Base-by-base conservation (phyloP, 352 stramenopile genomes). In the Stramenopiles sp. region DNA sequence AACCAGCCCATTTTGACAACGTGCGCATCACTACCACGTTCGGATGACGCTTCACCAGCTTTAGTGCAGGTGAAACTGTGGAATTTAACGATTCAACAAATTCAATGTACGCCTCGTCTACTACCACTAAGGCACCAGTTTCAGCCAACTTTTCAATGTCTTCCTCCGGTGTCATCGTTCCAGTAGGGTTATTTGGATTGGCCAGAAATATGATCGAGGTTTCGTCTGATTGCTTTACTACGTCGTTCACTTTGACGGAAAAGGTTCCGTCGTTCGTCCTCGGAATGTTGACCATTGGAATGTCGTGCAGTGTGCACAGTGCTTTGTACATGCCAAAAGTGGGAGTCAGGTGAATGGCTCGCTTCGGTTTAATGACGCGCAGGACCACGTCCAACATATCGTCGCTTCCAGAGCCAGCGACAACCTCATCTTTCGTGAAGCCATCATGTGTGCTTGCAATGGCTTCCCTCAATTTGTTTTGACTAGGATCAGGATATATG, bases 271-370 rank as follows among this genome's bases (percentile, higher is more conserved):
- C 85, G n/a, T 85, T 82, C 75, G 87, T 91, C 25, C 98, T 90
- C 4, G 95, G 94, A 83, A 95, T 93, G 0, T 84, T 89, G 71
- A 97, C 89, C 83, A 98, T 95, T 33, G 87, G 84, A 30, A 98
- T 94, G 85, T 99, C 95, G 87, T 99, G 97, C 75, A 98, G 95
- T 85, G 98, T 97, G 80, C 95, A 95, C 84, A 94, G 98, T 55
- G 98, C 96, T 82, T 96, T 96, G 88, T 98, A 99, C 96, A 99
- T 99, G 80, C 95, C 95, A 86, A 99, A 99, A 0, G 95, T 99
- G 0, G 96, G 95, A 1, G 95, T 94, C 29, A 84, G 44, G 98
- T 96, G 82, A 94, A 94, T 82, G 95, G 91, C 33, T 93, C 84
- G 30, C 92, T 91, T 39, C 95, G 96, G 29, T 88, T 90, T 84